These are phyloP conservation scores for Globisporangium takayamanum DNA, from an alignment of 352 stramenopile species.

Conservation along the genomic window DNA sequence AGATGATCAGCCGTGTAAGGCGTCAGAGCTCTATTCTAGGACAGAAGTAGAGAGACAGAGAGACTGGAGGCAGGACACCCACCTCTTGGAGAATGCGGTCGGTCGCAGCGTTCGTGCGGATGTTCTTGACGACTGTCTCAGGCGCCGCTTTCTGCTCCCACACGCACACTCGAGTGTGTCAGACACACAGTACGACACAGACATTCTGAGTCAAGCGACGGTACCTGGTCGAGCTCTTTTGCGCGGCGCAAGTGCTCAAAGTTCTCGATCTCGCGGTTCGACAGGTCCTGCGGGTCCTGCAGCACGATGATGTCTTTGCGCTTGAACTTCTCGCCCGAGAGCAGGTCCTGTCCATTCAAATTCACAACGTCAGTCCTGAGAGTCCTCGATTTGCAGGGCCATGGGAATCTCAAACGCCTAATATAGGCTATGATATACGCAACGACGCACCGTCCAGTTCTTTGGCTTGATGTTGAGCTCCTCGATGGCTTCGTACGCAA, in stretches of 20 bases:
- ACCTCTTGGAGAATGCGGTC: conserved; percentile 79
- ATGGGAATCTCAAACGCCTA: neutral
- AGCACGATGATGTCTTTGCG: conserved; percentile 93
- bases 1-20: neutral
- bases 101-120: conserved; percentile 78
- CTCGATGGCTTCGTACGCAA: conserved; percentile 94
- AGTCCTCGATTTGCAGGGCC: no score
- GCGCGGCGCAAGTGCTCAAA: conserved; percentile 92
- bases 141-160: conserved; percentile 10
- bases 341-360: conserved; percentile 73
- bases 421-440: neutral
- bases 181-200: neutral
- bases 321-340: conserved; percentile 90
- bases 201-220: neutral
- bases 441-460: conserved; percentile 82
- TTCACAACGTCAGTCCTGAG: conserved; percentile 8
- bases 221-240: conserved; percentile 38
- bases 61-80: neutral
- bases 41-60: neutral
- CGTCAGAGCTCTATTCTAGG: neutral
- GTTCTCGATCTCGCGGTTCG: conserved; percentile 94
- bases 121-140: conserved; percentile 36
- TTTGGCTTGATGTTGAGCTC: conserved; percentile 99
- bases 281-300: conserved; percentile 91
- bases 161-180: neutral